These are phyloP conservation scores for Penicillium silybi DNA, from an alignment of 495 filamentous ascomycete species.

Conservation along the genomic window DNA sequence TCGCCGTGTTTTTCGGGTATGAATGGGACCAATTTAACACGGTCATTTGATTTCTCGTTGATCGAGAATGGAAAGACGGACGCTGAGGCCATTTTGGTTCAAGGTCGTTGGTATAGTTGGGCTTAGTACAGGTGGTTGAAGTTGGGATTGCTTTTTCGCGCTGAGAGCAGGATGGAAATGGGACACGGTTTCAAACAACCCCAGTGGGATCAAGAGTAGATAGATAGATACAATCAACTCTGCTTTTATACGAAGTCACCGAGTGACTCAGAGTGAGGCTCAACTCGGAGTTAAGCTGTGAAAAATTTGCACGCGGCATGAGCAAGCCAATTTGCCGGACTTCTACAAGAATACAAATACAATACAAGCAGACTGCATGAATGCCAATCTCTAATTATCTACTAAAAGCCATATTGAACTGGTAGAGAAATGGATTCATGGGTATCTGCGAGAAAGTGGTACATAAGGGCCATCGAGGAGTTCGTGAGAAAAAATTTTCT, in stretches of 20 bases:
- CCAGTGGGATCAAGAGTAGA: background rate
- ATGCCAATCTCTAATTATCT: slow-evolving; percentile 20
- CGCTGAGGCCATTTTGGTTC: slow-evolving; percentile 2
- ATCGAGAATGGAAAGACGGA: slow-evolving; percentile 12
- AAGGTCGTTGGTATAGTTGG: no score
- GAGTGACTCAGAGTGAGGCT: no score
- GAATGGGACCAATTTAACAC: slow-evolving; percentile 17
- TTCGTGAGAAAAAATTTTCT: slow-evolving; percentile 28
- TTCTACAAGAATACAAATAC: background rate
- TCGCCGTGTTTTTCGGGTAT: slow-evolving; percentile 11
- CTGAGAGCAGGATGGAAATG: no score
- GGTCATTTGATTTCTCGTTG: slow-evolving; percentile 8
- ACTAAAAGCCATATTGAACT: slow-evolving; percentile 24
- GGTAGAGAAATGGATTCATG: slow-evolving; percentile 47
- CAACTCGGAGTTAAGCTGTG: background rate
- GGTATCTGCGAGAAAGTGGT: slow-evolving; percentile 45
- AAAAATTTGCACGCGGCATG: background rate
- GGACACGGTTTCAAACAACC: background rate
- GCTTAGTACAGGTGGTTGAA: no score
- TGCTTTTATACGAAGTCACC: no score
- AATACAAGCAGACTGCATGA: slow-evolving; percentile 25
- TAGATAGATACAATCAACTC: no score
- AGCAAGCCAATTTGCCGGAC: background rate
- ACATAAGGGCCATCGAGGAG: slow-evolving; percentile 29
- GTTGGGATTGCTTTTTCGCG: no score